phyloP scores from a whole-genome alignment of 345 rosid species.

The Salix dunnii region DNA sequence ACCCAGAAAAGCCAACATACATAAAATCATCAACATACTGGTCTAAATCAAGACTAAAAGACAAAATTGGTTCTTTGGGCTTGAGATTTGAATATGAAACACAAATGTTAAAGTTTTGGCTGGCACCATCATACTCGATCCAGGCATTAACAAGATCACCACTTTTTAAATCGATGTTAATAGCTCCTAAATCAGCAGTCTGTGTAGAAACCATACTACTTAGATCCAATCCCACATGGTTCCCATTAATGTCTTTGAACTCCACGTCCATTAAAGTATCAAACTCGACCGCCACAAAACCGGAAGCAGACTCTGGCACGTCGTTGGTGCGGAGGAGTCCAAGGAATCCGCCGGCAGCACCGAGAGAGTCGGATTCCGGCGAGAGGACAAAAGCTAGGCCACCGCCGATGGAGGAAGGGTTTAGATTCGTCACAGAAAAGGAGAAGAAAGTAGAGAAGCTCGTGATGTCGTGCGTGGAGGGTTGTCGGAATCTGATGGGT shows the following conservation, averaged over 20 bases:
- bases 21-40: constrained; percentile 77
- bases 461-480: constrained; percentile 42
- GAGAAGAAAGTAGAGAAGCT: constrained; percentile 90
- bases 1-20: constrained; percentile 98
- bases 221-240: constrained; percentile 94
- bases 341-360: constrained; percentile 69
- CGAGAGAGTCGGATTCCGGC: constrained; percentile 60
- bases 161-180: constrained; percentile 82
- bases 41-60: constrained; percentile 59
- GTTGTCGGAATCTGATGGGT: constrained; percentile 69
- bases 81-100: constrained; percentile 84
- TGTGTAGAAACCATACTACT: constrained; percentile 69
- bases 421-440: constrained; percentile 64
- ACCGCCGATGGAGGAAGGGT: constrained; percentile 90
- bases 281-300: constrained; percentile 86
- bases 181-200: constrained; percentile 56
- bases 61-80: constrained; percentile 65
- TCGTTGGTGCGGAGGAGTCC: constrained; percentile 51
- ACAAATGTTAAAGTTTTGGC: constrained; percentile 41
- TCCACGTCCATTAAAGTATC: constrained; percentile 91
- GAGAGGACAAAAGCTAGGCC: constrained; percentile 88
- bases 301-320: constrained; percentile 32
- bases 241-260: constrained; percentile 82
- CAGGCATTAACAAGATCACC: constrained; percentile 83
- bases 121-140: constrained; percentile 69